Evolutionary conservation across 2,329 filamentous ascomycete species (phyloP).

Genomic region (Chaetomium sp.): DNA sequence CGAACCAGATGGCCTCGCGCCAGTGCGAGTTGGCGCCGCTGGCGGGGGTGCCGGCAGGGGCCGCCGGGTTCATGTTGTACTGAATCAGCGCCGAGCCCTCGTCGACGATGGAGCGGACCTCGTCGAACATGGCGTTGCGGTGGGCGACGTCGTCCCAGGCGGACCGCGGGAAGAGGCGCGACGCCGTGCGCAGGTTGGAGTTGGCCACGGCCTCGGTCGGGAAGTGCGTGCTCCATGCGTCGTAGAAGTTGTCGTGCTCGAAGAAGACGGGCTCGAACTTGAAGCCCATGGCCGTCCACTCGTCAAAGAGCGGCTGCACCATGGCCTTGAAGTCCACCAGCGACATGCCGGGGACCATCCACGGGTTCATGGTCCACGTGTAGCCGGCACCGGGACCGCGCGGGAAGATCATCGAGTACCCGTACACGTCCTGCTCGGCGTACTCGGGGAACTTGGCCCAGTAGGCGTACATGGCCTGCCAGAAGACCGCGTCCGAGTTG

Average conservation of each 20-base stretch:
- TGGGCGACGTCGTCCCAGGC: slow-evolving; percentile 28
- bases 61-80: slow-evolving; percentile 43
- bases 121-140: slow-evolving; percentile 37
- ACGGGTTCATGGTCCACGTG: slow-evolving; percentile 37
- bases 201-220: slow-evolving; percentile 47
- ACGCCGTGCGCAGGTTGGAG: slow-evolving; percentile 32
- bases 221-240: slow-evolving; percentile 37
- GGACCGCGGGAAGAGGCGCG: slow-evolving; percentile 29
- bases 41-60: slow-evolving; percentile 38
- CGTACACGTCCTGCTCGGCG: slow-evolving; percentile 38
- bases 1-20: slow-evolving; percentile 47
- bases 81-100: slow-evolving; percentile 46
- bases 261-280: slow-evolving; percentile 30
- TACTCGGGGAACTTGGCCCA: slow-evolving; percentile 37
- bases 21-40: slow-evolving; percentile 54
- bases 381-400: slow-evolving; percentile 28
- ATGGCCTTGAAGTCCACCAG: slow-evolving; percentile 31
- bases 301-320: slow-evolving; percentile 34
- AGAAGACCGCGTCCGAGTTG: slow-evolving; percentile 47
- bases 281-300: slow-evolving; percentile 35
- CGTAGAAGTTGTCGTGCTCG: slow-evolving; percentile 32
- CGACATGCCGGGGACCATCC: slow-evolving; percentile 34
- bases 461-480: slow-evolving; percentile 39
- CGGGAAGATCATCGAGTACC: slow-evolving; percentile 38
- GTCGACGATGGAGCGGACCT: slow-evolving; percentile 44